Percentiles rank a stretch among this genome's conserved stretches.
phyloP scores from a whole-genome alignment of 176 grass and related monocot genomes.

The Oryza glaberrima region DNA sequence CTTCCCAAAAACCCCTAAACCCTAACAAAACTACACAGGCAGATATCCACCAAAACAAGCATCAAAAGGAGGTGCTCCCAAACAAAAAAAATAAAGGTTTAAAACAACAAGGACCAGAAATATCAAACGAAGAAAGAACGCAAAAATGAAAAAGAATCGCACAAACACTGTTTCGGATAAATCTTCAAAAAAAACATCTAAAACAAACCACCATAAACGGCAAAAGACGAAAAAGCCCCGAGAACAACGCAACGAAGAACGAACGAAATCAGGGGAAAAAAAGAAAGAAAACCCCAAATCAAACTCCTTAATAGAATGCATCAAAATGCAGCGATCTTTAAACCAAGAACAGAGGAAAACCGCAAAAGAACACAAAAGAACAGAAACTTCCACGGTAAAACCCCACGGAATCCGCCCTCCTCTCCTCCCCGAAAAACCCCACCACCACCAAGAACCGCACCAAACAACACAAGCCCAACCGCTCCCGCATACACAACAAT shows the following conservation, averaged over 20 bases:
- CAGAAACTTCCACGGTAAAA: neutral
- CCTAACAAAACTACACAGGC: neutral
- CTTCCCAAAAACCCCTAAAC: neutral
- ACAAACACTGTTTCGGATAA: neutral
- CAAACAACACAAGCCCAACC: neutral
- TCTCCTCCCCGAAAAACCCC: neutral
- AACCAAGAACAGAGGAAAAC: neutral
- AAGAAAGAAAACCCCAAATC: neutral
- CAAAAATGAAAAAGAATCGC: no score
- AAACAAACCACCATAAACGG: neutral
- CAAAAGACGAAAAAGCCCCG: neutral
- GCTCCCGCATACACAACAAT: neutral
- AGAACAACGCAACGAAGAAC: constrained; percentile 2
- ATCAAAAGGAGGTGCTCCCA: neutral
- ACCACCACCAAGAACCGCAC: neutral
- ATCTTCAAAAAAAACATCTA: neutral
- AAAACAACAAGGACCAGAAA: neutral
- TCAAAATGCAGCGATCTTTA: constrained; percentile 34
- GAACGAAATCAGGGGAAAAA: neutral
- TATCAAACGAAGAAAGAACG: neutral
- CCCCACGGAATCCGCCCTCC: neutral
- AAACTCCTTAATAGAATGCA: neutral
- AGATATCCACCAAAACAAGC: no score
- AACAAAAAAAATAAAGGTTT: no score
- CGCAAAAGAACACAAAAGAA: neutral